Conservation (phyloP, 2,329 filamentous ascomycete genomes). For the Helicocarpus griseus region DNA sequence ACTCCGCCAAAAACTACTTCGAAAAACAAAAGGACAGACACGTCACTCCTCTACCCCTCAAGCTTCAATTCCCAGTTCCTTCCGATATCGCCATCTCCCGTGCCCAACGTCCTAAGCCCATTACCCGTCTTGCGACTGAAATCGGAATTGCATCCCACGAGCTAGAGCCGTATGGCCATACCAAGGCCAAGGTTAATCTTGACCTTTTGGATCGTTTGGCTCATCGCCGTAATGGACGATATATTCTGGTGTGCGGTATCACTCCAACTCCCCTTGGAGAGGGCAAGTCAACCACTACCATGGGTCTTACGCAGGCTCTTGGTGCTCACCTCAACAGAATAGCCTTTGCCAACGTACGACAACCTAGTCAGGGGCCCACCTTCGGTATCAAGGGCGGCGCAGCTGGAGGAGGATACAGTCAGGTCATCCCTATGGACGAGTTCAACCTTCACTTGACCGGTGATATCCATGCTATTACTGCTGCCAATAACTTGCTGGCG, state of each 20-base stretch:
- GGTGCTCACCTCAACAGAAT: constrained; percentile 80
- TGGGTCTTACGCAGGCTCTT: constrained; percentile 87
- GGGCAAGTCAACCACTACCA: constrained; percentile 96
- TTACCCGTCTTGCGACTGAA: constrained; percentile 74
- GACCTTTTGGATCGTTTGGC: constrained; percentile 70
- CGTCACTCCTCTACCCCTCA: constrained; percentile 74
- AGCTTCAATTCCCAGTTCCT: constrained; percentile 71
- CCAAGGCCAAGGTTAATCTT: constrained; percentile 93
- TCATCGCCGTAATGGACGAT: constrained; percentile 80
- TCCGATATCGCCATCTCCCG: constrained; percentile 91
- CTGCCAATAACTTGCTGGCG: constrained; percentile 92
- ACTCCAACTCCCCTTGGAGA: constrained; percentile 94
- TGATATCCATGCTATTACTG: constrained; percentile 94
- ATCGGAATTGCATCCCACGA: constrained; percentile 81
- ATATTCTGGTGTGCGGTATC: constrained; percentile 88
- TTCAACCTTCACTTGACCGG: constrained; percentile 97
- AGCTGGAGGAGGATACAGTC: constrained; percentile 93
- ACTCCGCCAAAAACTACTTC: constrained; percentile 71
- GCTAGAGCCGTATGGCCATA: constrained; percentile 85
- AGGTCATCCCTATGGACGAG: constrained; percentile 99
- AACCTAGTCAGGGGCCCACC: constrained; percentile 93
- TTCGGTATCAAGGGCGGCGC: constrained; percentile 99
- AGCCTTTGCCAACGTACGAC: constrained; percentile 91
- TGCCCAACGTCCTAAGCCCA: constrained; percentile 81
- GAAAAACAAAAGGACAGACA: constrained; percentile 71